These are phyloP conservation scores for Kazachstania psychrophila DNA, from an alignment of 805 yeast species.

Conservation along the genomic window DNA sequence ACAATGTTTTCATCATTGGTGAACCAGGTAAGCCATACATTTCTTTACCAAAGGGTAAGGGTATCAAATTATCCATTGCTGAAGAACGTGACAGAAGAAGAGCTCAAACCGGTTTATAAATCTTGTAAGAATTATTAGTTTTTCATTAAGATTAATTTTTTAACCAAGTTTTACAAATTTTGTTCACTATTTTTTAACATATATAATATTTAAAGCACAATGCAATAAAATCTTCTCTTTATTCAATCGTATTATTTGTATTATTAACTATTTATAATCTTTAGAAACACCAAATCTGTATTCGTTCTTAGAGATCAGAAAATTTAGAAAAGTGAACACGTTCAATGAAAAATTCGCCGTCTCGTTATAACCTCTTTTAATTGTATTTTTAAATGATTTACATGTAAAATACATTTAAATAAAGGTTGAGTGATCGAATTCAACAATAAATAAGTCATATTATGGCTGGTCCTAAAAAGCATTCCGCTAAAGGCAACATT, in stretches of 20 bases:
- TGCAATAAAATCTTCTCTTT: slow-evolving; percentile 1
- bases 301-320: too few relatives aligned
- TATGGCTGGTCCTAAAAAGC: slow-evolving; percentile 8
- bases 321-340: too few relatives aligned
- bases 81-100: slow-evolving; percentile 99
- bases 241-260: too few relatives aligned
- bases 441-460: neutral
- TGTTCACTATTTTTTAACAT: slow-evolving; percentile 1
- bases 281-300: too few relatives aligned
- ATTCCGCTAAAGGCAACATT: slow-evolving; percentile 1
- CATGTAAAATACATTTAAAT: too few relatives aligned
- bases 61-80: slow-evolving; percentile 89
- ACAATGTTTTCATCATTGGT: slow-evolving; percentile 91
- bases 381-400: too few relatives aligned
- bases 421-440: too few relatives aligned
- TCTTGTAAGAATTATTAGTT: neutral
- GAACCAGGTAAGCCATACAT: slow-evolving; percentile 92
- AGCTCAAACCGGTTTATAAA: slow-evolving; percentile 59
- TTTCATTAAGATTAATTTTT: neutral
- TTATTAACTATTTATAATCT: too few relatives aligned
- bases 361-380: too few relatives aligned
- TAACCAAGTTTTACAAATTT: neutral
- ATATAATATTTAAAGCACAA: slow-evolving; percentile 5
- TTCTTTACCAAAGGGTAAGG: slow-evolving; percentile 98
- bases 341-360: neutral